Evolutionary conservation across 371 early-diverging fungal species (phyloP).

Genomic region (Haplosporangium sp.): DNA sequence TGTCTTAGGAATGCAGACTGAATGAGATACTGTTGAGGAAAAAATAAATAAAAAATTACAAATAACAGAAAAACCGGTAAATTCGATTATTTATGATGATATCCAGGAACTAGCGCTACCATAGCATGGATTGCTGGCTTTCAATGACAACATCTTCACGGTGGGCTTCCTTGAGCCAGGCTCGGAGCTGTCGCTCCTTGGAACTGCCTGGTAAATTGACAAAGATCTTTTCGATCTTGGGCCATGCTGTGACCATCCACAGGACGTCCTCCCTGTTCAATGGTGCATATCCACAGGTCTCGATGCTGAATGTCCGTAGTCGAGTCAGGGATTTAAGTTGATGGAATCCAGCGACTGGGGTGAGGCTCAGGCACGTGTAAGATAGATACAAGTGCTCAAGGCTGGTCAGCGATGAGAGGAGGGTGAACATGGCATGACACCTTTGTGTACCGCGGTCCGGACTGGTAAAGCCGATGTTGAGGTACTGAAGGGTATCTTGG

Average conservation of each 20-base stretch:
- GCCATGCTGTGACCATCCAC: conserved; percentile 36
- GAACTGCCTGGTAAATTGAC: conserved; percentile 19
- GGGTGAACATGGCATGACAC: conserved; percentile 16
- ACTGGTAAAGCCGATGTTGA: conserved; percentile 31
- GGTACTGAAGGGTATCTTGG: conserved; percentile 4
- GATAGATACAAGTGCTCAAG: conserved; percentile 29
- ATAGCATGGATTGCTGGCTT: conserved; percentile 12
- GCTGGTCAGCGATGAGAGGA: conserved; percentile 14
- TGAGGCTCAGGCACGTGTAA: conserved; percentile 27
- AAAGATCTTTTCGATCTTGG: conserved; percentile 19
- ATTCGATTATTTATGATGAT: background rate
- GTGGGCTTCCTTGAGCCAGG: conserved; percentile 20
- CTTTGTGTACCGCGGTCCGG: conserved; percentile 12
- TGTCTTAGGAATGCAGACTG: conserved; percentile 14
- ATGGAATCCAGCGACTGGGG: conserved; percentile 8
- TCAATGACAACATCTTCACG: conserved; percentile 19
- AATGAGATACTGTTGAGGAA: background rate
- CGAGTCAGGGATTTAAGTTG: conserved; percentile 4
- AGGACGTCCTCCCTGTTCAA: conserved; percentile 12
- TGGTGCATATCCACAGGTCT: conserved; percentile 26
- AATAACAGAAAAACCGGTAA: background rate
- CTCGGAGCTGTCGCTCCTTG: conserved; percentile 17
- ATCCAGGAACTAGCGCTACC: background rate
- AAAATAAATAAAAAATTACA: background rate
- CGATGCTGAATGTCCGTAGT: conserved; percentile 25